Evolutionary conservation across 1,139 yeast genomes (phyloP).

Genomic region (Sugiyamaella neomexicana): DNA sequence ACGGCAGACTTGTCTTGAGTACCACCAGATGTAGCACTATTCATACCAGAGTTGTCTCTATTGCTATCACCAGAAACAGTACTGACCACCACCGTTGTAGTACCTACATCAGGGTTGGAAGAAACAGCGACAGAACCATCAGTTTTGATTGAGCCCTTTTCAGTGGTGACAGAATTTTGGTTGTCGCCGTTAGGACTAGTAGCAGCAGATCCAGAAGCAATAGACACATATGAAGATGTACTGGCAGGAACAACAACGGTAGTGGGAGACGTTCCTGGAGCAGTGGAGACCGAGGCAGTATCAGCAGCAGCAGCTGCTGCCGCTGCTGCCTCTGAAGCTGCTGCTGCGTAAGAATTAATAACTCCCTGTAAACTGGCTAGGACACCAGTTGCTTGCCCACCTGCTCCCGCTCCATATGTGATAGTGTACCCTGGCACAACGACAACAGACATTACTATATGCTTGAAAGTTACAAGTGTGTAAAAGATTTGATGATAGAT

Average conservation of each 20-base stretch:
- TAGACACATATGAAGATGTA: not conserved
- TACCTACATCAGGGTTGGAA: not conserved
- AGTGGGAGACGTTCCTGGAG: too few species aligned
- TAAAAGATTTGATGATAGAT: not conserved
- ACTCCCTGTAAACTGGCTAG: slow-evolving; percentile 8
- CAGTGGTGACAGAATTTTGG: too few species aligned
- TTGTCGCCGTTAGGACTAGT: too few species aligned
- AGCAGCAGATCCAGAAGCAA: too few species aligned
- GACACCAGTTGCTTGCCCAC: not conserved
- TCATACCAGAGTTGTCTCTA: too few species aligned
- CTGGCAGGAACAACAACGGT: not conserved
- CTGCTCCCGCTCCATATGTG: slow-evolving; percentile 4
- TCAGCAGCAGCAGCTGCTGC: slow-evolving; percentile 8
- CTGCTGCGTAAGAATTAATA: slow-evolving; percentile 5
- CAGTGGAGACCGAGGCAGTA: not conserved
- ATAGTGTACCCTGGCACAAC: slow-evolving; percentile 11
- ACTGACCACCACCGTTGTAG: not conserved
- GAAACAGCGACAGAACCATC: not conserved
- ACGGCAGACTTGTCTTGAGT: not conserved
- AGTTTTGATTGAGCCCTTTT: not conserved
- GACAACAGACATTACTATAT: slow-evolving; percentile 4
- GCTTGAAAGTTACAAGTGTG: not conserved
- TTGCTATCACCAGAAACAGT: too few species aligned
- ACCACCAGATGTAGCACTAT: too few species aligned
- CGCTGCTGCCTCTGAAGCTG: not conserved